Base-by-base conservation (phyloP, 2,329 filamentous ascomycete genomes). In the Calonectria montana region DNA sequence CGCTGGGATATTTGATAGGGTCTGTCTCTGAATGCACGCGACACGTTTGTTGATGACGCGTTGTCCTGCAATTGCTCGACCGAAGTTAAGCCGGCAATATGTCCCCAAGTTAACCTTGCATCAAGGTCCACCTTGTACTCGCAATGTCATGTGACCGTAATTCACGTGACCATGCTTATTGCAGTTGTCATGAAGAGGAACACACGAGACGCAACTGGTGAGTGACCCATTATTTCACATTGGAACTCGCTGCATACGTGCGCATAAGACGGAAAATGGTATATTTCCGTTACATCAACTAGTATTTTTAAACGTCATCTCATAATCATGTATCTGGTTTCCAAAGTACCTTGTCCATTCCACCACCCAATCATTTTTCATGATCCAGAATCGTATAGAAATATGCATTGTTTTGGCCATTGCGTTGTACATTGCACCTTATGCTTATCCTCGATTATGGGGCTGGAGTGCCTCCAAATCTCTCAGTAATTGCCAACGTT, bases 41-140 rank as follows among this genome's bases (percentile, higher is more conserved):
- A 70, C 55, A 67, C 55, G 27, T 53, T 39, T 39, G n/a, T 35
- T 48, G 29, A 43, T 31, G 25, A 29, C 69, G 69, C 69, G 69
- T 67, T 37, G 21, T 12, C 43, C 4, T 23, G n/a, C 15, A 41
- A 16, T 43, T 8, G 13, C 3, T 25, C 8, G 16, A 18, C 57
- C 57, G 43, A 8, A 35, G 57, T 53, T 68, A 35, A 63, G 35
- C 65, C 57, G 57, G n/a, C 16, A 7, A 16, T 18, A 15, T 27
- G 13, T 15, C 37, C 57, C 43, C 27, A 29, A 61, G 57, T 37
- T 16, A 23, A 15, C 1, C 18, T 29, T 15, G 23, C 13, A 43
- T 4, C 48, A 16, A 31, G 27, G n/a, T 18, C 48, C 48, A 53
- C 16, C 18, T n/a, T 53, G n/a, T 12, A 50, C 27, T 29, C 18